phyloP scores from a whole-genome alignment of 2,329 filamentous ascomycete species.

The Venturia oleaginea region DNA sequence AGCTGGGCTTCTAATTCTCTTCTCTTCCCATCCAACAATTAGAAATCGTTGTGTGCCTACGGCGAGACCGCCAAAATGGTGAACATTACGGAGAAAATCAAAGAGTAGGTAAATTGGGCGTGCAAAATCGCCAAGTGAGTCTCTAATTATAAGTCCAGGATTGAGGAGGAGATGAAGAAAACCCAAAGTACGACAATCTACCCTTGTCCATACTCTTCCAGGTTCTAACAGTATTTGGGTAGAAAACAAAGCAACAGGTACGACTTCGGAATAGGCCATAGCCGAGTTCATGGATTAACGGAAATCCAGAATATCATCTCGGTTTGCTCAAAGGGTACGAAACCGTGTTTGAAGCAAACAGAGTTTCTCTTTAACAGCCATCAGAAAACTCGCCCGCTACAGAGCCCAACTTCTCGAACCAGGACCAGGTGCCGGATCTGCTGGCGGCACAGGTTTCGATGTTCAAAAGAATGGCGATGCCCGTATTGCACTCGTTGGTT shows the following conservation, averaged over 20 bases:
- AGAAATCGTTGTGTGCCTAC: neutral
- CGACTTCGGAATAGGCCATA: slow-evolving; percentile 23
- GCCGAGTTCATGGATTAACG: slow-evolving; percentile 30
- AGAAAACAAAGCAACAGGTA: slow-evolving; percentile 99
- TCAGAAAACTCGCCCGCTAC: slow-evolving; percentile 87
- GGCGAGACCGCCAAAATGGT: slow-evolving; percentile 61
- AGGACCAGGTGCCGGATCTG: slow-evolving; percentile 64
- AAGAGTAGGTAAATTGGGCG: slow-evolving; percentile 61
- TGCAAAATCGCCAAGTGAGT: neutral
- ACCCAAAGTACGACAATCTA: slow-evolving; percentile 71
- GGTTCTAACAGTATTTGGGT: slow-evolving; percentile 27
- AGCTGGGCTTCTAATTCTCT: neutral
- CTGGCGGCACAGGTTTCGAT: slow-evolving; percentile 71
- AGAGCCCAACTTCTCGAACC: slow-evolving; percentile 92
- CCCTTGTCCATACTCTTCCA: slow-evolving; percentile 6
- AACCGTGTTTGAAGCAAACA: slow-evolving; percentile 13
- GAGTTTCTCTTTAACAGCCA: neutral
- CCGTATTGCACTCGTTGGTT: slow-evolving; percentile 94
- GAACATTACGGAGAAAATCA: slow-evolving; percentile 99
- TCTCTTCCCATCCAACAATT: neutral
- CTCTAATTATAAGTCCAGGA: slow-evolving; percentile 47
- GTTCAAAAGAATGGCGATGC: slow-evolving; percentile 96
- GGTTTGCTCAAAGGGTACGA: slow-evolving; percentile 92
- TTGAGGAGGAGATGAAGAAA: slow-evolving; percentile 98
- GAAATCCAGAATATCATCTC: slow-evolving; percentile 78